Base-by-base conservation (phyloP, 495 filamentous ascomycete species). In the Penicillium herquei region DNA sequence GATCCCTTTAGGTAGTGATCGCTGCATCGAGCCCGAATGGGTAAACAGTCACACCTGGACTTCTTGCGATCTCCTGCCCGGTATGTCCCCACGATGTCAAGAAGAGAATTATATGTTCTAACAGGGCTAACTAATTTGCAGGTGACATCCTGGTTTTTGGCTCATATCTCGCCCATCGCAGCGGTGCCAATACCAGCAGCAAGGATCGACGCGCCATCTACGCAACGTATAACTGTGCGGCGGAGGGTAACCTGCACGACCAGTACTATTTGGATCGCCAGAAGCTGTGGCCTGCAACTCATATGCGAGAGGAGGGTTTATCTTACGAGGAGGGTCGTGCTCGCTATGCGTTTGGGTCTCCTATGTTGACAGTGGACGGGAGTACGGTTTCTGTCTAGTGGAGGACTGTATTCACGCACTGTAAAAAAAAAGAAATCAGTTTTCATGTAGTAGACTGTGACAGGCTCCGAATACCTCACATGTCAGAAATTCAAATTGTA, bases 101-200 rank as follows among this genome's bases (percentile, higher is more conserved):
- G 21, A 26, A 26, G 2, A 26, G 4, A 26, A 26, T 26, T 26
- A 26, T 26, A 26, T 26, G 4, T 26, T 26, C 21, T 4, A 26
- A 26, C 4, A 7, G 7, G 2, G 9, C 34, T 10, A 37, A 37
- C 34, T 37, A 7, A 37, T 3, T 37, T 6, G 2, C 2, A 73
- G 75, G 75, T 13, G 68, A 78, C 18, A 64, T 79, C 7, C 55
- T 78, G 12, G 55, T 78, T 1, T 78, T 78, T 48, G 72, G 74
- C 3, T 77, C 71, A 7, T 77, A 77, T 49, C 61, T 78, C 8
- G 76, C 76, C 3, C 74, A 78, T 54, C 68, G 74, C 10, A 76
- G 72, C 45, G 74, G 72, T 16, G 51, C 68, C 30, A 78, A 79
- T 49, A 63, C 56, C 13, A 77, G 72, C 49, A 40, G 52, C 13